These are phyloP conservation scores for Candida gorgasii DNA, from an alignment of 805 yeast species.

Conservation along the genomic window DNA sequence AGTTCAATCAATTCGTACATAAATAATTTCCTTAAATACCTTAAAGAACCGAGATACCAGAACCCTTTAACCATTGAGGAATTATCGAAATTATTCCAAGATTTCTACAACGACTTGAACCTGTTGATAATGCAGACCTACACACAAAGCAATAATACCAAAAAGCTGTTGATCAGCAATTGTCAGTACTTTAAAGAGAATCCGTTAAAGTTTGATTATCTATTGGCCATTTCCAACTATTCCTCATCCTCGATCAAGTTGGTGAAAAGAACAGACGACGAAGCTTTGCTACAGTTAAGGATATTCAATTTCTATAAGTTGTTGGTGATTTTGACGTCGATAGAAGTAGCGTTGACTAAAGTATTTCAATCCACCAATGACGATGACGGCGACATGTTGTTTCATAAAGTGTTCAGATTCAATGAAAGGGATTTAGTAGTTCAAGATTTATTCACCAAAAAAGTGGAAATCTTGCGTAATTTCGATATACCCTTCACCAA, in stretches of 20 bases:
- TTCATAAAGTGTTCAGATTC: slow-evolving; percentile 41
- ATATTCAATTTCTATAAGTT: slow-evolving; percentile 44
- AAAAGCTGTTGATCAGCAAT: slow-evolving; percentile 36
- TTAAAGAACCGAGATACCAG: slow-evolving; percentile 46
- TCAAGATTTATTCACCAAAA: slow-evolving; percentile 38
- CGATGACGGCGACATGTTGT: slow-evolving; percentile 31
- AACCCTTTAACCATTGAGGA: slow-evolving; percentile 39
- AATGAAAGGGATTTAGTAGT: slow-evolving; percentile 38
- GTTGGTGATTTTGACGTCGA: slow-evolving; percentile 30
- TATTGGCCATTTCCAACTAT: slow-evolving; percentile 43
- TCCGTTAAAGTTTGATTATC: slow-evolving; percentile 37
- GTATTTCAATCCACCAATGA: slow-evolving; percentile 27
- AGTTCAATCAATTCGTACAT: slow-evolving; percentile 8
- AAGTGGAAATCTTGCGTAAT: slow-evolving; percentile 26
- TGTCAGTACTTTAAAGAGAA: slow-evolving; percentile 29
- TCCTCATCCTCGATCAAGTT: slow-evolving; percentile 36
- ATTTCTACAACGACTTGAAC: slow-evolving; percentile 40
- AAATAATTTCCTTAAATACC: slow-evolving; percentile 24
- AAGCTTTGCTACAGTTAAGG: slow-evolving; percentile 39
- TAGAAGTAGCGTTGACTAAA: slow-evolving; percentile 34
- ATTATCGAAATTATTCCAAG: slow-evolving; percentile 32
- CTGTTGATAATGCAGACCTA: slow-evolving; percentile 31
- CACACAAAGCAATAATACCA: slow-evolving; percentile 40
- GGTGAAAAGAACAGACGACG: slow-evolving; percentile 35
- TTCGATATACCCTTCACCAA: slow-evolving; percentile 28